Evolutionary conservation across 805 yeast genomes (phyloP).

Genomic region (Starmerella bombi): DNA sequence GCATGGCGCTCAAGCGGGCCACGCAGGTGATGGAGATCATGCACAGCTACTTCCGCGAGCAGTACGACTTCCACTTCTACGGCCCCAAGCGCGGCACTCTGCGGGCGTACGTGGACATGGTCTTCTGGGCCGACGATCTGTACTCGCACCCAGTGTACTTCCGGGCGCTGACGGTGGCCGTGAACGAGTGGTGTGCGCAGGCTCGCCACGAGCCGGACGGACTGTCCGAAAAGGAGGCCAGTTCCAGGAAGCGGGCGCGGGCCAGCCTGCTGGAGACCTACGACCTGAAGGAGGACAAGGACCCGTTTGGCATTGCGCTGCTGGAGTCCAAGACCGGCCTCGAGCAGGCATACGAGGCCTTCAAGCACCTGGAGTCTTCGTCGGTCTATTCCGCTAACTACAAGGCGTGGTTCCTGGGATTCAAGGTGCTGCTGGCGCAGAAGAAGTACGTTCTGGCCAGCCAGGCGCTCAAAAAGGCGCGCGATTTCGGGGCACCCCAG

Average conservation of each 20-base stretch:
- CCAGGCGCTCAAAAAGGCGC: slow-evolving; percentile 37
- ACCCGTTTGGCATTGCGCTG: slow-evolving; percentile 38
- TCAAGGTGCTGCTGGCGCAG: slow-evolving; percentile 33
- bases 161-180: slow-evolving; percentile 56
- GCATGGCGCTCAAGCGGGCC: slow-evolving; percentile 71
- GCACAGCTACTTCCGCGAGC: slow-evolving; percentile 64
- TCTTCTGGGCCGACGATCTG: slow-evolving; percentile 70
- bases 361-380: slow-evolving; percentile 27
- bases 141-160: slow-evolving; percentile 56
- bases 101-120: slow-evolving; percentile 61
- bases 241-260: slow-evolving; percentile 33
- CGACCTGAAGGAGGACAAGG: slow-evolving; percentile 27
- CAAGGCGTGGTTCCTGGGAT: slow-evolving; percentile 36
- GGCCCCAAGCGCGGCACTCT: slow-evolving; percentile 85
- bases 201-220: slow-evolving; percentile 20
- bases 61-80: slow-evolving; percentile 87
- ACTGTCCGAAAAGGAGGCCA: slow-evolving; percentile 25
- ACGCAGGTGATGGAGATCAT: slow-evolving; percentile 52
- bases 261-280: slow-evolving; percentile 35
- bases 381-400: slow-evolving; percentile 22
- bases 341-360: slow-evolving; percentile 32
- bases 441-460: slow-evolving; percentile 41
- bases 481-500: slow-evolving; percentile 27
- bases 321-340: slow-evolving; percentile 31
- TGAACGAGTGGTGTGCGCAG: slow-evolving; percentile 22